These are phyloP conservation scores for thale cress (Arabidopsis thaliana) DNA, from an alignment of 345 rosid genomes.

Conservation along the genomic window TAIR10.1 NC_003076.8:23371501-23372000, in stretches of 20 bases:
- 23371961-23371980: constrained; percentile 20
- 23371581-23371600: constrained; percentile 1
- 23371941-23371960: background rate
- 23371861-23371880: constrained; percentile 45
- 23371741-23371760: constrained; percentile 20
- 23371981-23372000: background rate
- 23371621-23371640: constrained; percentile 18
- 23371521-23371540: background rate
- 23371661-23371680: background rate
- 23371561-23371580: background rate
- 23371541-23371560: background rate
- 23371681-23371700: background rate
- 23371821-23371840: constrained; percentile 41
- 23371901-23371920: constrained; percentile 29
- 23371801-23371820: constrained; percentile 39
- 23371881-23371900: constrained; percentile 35
- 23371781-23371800: constrained; percentile 34
- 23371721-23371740: constrained; percentile 31
- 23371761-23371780: constrained; percentile 40
- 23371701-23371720: background rate
- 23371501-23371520: constrained; percentile 4
- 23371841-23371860: constrained; percentile 24
- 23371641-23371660: background rate
- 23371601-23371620: constrained; percentile 17
- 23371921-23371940: constrained; percentile 5